Percentiles rank a stretch among this genome's conserved stretches.
Evolutionary conservation across 441 rosid genomes (phyloP).

Genomic region (Corymbia citriodora): DNA sequence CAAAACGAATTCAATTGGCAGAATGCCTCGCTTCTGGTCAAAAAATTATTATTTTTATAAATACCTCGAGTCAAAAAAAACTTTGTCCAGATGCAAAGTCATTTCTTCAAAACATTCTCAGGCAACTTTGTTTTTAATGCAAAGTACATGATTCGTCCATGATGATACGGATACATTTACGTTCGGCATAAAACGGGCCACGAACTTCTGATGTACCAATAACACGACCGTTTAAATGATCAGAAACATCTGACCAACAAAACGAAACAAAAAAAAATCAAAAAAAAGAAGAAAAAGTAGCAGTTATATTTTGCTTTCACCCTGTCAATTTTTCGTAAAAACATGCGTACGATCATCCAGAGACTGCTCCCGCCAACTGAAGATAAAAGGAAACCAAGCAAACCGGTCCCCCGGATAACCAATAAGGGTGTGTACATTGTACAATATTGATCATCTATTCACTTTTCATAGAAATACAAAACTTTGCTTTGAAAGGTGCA

Average conservation of each 20-base stretch:
- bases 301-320: background rate
- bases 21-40: fast-evolving
- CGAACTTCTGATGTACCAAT: background rate
- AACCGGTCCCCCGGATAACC: background rate
- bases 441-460: background rate
- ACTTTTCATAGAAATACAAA: background rate
- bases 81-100: background rate
- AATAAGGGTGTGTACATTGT: too few species aligned
- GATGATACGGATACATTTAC: background rate
- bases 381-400: background rate
- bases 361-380: background rate
- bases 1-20: background rate
- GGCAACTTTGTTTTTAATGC: background rate
- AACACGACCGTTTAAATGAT: background rate
- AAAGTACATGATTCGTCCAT: background rate
- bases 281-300: too few species aligned
- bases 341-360: background rate
- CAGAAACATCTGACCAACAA: background rate
- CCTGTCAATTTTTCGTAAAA: background rate
- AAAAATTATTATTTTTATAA: too few species aligned
- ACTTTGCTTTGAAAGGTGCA: background rate
- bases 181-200: background rate
- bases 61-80: background rate
- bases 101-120: background rate
- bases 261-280: background rate